A percentile compares a stretch with the other conserved stretches of the same genome.
These are phyloP conservation scores for Pterothamnion heteromorphum DNA, from an alignment of 31 red algal species.

Conservation along the genomic window DNA sequence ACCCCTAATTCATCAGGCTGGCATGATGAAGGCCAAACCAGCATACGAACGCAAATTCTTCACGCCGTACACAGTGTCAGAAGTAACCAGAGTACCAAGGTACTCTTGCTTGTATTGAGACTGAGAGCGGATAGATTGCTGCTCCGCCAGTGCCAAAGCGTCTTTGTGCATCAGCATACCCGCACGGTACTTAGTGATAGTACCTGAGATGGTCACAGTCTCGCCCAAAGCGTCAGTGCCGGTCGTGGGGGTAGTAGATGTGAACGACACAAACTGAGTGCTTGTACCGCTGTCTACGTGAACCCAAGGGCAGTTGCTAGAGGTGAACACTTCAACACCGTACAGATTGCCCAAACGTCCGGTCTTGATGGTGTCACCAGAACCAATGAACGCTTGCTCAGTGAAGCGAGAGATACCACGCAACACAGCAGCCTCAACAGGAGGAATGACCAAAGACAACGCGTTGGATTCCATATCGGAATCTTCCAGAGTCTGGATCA, in stretches of 20 bases:
- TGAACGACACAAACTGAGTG: too few relatives aligned
- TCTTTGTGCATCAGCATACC: neutral
- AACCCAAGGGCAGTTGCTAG: too few relatives aligned
- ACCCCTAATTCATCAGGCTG: neutral
- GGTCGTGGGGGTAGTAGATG: too few relatives aligned
- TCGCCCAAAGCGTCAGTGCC: neutral
- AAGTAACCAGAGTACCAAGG: neutral
- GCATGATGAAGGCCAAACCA: neutral
- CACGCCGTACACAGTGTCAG: neutral
- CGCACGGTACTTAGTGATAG: neutral
- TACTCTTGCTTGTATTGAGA: neutral
- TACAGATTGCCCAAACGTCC: neutral
- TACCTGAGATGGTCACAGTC: neutral
- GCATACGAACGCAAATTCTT: neutral
- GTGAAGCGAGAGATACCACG: too few relatives aligned
- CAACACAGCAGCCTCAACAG: too few relatives aligned
- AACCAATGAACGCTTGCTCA: too few relatives aligned
- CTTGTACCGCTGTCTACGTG: too few relatives aligned
- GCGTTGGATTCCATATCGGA: too few relatives aligned
- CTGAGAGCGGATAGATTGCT: neutral
- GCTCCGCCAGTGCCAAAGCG: neutral
- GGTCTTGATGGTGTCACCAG: neutral
- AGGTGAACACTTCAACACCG: neutral
- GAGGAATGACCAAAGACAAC: too few relatives aligned
- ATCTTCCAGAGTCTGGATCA: too few relatives aligned